Conservation (phyloP, 148 eudicot genomes). For the Suaeda aralocaspica region DNA sequence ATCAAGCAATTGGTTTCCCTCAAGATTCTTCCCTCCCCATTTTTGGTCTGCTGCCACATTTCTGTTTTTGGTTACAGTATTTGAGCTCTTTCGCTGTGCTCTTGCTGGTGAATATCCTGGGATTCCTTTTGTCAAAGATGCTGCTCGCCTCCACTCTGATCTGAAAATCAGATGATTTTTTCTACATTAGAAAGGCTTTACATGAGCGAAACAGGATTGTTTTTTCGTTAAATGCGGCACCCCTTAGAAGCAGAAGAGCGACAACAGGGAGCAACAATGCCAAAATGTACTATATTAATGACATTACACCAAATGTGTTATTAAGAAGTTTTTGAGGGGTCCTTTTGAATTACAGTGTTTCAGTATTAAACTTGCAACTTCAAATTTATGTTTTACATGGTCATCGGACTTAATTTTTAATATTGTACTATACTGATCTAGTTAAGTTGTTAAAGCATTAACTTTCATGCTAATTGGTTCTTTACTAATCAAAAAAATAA, state of each 20-base stretch:
- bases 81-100: slow-evolving; percentile 57
- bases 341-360: not conserved
- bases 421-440: too few species aligned
- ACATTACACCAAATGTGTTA: not conserved
- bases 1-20: slow-evolving; percentile 61
- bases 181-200: not conserved
- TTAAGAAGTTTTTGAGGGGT: not conserved
- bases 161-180: slow-evolving; percentile 23
- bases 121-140: slow-evolving; percentile 73
- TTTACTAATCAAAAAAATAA: too few species aligned
- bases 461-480: too few species aligned
- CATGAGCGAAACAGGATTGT: not conserved
- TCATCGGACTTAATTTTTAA: not conserved
- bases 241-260: too few species aligned
- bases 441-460: too few species aligned
- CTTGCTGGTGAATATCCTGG: slow-evolving; percentile 66
- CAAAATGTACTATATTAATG: not conserved
- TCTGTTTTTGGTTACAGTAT: slow-evolving; percentile 41
- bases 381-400: not conserved
- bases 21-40: slow-evolving; percentile 55
- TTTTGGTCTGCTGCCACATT: slow-evolving; percentile 64
- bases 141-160: slow-evolving; percentile 57
- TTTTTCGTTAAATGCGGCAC: too few species aligned
- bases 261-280: not conserved
- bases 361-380: too few species aligned